These are phyloP conservation scores for Trichopus zeylanicus DNA, from an alignment of 116 monocot species.

Conservation along the genomic window DNA sequence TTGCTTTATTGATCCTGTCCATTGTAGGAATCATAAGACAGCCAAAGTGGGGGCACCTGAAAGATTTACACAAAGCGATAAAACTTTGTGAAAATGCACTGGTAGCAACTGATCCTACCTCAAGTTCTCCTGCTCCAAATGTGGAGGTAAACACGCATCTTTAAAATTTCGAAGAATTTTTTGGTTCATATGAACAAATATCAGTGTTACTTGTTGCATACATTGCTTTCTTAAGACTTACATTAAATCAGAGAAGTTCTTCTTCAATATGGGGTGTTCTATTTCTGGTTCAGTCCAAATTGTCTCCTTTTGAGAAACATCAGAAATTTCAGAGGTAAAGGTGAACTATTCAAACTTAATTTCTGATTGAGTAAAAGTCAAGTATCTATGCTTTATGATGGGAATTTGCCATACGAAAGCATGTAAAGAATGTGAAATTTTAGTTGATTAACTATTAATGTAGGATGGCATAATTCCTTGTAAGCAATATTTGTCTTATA, in stretches of 20 bases:
- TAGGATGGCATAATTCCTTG: background rate
- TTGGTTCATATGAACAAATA: too few species aligned
- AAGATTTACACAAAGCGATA: slow-evolving; percentile 72
- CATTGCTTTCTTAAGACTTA: background rate
- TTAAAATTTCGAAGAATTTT: background rate
- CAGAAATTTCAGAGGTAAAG: too few species aligned
- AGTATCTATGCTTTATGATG: background rate
- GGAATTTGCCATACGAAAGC: background rate
- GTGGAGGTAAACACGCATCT: slow-evolving; percentile 45
- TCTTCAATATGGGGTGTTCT: too few species aligned
- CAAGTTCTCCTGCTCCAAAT: slow-evolving; percentile 69
- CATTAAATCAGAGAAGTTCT: too few species aligned
- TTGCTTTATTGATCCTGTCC: background rate
- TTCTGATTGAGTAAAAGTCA: background rate
- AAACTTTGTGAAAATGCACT: slow-evolving; percentile 87
- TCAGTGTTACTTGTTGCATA: background rate
- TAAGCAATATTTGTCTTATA: too few species aligned
- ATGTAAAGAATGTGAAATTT: background rate
- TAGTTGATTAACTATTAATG: background rate
- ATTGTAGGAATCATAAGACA: slow-evolving; percentile 51
- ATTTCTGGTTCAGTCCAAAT: too few species aligned
- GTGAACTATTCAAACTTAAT: too few species aligned
- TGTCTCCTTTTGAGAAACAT: too few species aligned
- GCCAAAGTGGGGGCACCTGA: slow-evolving; percentile 79
- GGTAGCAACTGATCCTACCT: slow-evolving; percentile 65